Evolutionary conservation across 176 grass and related monocot genomes (phyloP).

Genomic region (Cenchrus americanus): DNA sequence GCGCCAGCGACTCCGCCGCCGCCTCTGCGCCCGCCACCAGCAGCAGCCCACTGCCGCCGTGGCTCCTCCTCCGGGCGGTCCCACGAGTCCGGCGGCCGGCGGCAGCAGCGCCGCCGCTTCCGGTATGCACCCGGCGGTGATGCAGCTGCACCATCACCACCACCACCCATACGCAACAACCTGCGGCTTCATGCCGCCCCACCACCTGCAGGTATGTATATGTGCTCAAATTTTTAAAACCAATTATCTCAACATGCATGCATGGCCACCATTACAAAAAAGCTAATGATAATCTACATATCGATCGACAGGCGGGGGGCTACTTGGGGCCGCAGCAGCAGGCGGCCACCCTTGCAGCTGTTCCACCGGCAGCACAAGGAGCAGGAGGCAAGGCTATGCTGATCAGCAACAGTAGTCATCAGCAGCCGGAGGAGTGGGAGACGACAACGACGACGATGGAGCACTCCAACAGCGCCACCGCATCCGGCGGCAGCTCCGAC

Average conservation of each 20-base stretch:
- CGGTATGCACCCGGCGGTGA: slow-evolving; percentile 36
- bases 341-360: neutral
- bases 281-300: no score
- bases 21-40: slow-evolving; percentile 69
- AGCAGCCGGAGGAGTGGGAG: slow-evolving; percentile 49
- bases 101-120: neutral
- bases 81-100: neutral
- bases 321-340: neutral
- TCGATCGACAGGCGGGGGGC: neutral
- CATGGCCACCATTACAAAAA: no score
- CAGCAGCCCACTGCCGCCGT: neutral
- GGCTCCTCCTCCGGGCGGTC: neutral
- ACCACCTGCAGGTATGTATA: slow-evolving; percentile 10
- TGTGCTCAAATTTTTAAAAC: no score
- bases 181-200: slow-evolving; percentile 39
- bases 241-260: no score
- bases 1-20: slow-evolving; percentile 71
- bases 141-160: slow-evolving; percentile 48
- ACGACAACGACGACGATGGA: slow-evolving; percentile 35
- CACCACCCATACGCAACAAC: slow-evolving; percentile 31
- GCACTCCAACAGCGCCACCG: slow-evolving; percentile 13
- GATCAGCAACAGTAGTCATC: neutral
- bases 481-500: slow-evolving; percentile 33
- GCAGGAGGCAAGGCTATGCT: slow-evolving; percentile 21
- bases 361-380: neutral